A percentile compares a stretch with the other conserved stretches of the same genome.
These are phyloP conservation scores for Ceratobasidium sp. DNA, from an alignment of 1,284 basidiomycete genomes.

Conservation along the genomic window DNA sequence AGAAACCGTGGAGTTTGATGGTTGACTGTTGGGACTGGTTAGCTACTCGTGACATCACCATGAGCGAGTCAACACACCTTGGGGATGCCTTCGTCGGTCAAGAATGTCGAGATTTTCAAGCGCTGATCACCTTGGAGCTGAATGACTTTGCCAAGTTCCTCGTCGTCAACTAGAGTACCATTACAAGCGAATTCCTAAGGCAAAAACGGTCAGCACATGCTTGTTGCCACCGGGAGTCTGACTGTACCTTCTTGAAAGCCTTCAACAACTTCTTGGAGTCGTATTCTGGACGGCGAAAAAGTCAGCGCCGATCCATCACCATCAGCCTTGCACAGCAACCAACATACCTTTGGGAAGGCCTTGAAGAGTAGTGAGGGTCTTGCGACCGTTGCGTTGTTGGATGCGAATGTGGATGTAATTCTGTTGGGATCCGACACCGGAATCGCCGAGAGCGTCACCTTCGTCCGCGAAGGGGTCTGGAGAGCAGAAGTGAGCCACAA, in stretches of 20 bases:
- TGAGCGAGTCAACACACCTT: constrained; percentile 47
- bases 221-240: not conserved
- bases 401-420: constrained; percentile 97
- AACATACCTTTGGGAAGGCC: constrained; percentile 88
- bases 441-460: constrained; percentile 77
- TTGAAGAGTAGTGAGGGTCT: constrained; percentile 98
- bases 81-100: constrained; percentile 77
- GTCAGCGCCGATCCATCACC: not conserved
- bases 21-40: constrained; percentile 51
- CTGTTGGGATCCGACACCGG: constrained; percentile 80
- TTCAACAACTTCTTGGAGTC: constrained; percentile 98
- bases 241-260: constrained; percentile 92
- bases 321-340: not conserved
- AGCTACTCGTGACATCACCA: constrained; percentile 4
- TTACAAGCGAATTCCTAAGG: constrained; percentile 97
- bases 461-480: constrained; percentile 94
- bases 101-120: constrained; percentile 86
- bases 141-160: constrained; percentile 96
- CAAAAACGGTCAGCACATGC: not conserved
- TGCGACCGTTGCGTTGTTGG: constrained; percentile 99
- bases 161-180: constrained; percentile 95
- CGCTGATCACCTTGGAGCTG: constrained; percentile 99
- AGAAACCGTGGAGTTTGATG: constrained; percentile 91
- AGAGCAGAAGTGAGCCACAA: constrained; percentile 43
- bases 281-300: constrained; percentile 70